These are phyloP conservation scores for Bruguiera parviflora DNA, from an alignment of 345 rosid genomes.

Conservation along the genomic window DNA sequence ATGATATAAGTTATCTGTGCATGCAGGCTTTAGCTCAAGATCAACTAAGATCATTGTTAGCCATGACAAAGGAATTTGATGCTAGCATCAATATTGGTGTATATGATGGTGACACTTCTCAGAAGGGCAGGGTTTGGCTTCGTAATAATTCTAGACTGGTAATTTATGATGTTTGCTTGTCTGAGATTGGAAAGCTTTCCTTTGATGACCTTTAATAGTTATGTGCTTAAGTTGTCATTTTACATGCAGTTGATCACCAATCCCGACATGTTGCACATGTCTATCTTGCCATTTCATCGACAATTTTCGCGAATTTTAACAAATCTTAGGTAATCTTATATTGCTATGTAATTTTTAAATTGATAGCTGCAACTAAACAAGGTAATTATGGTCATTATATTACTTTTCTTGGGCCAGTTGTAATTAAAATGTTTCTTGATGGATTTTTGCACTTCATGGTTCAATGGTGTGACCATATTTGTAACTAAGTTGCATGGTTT, in stretches of 20 bases:
- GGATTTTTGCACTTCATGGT: background rate
- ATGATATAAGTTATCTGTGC: constrained; percentile 18
- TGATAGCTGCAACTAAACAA: background rate
- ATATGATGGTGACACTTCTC: constrained; percentile 92
- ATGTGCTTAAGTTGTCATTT: constrained; percentile 21
- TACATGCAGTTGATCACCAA: constrained; percentile 81
- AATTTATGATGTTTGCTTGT: constrained; percentile 22
- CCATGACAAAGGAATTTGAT: constrained; percentile 47
- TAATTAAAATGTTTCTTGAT: background rate
- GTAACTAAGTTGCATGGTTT: background rate
- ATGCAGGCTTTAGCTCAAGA: constrained; percentile 95
- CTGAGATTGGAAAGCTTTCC: constrained; percentile 15
- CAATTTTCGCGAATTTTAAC: constrained; percentile 73
- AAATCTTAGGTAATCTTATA: constrained; percentile 60
- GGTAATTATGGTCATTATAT: background rate
- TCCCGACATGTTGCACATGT: constrained; percentile 93
- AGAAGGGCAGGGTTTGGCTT: constrained; percentile 60
- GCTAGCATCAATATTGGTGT: constrained; percentile 56
- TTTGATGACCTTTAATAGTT: constrained; percentile 16
- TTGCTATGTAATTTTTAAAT: background rate
- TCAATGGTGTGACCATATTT: background rate
- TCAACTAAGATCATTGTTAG: constrained; percentile 68
- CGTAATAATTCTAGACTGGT: constrained; percentile 83
- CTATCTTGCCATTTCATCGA: constrained; percentile 76
- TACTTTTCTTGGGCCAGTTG: background rate